Conservation (phyloP, 2,329 filamentous ascomycete genomes). For the Nothophoma quercina region DNA sequence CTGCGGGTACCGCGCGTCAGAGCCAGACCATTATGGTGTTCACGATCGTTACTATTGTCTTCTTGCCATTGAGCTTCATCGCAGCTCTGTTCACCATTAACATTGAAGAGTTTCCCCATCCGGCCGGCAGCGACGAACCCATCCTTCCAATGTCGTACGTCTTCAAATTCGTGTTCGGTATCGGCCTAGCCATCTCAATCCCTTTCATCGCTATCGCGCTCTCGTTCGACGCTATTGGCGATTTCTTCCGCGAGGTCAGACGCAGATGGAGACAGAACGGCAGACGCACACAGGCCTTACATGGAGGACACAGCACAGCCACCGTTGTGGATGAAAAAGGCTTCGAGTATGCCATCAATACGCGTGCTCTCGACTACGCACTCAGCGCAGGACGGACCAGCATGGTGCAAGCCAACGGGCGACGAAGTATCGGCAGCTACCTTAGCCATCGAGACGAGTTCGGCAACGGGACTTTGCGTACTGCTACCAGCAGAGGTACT, state of each 20-base stretch:
- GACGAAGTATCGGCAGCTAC: constrained; percentile 41
- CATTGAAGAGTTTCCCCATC: constrained; percentile 57
- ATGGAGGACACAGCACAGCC: constrained; percentile 10
- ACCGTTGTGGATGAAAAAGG: constrained; percentile 22
- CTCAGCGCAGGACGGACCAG: constrained; percentile 37
- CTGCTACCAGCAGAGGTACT: constrained; percentile 45
- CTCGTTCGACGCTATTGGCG: constrained; percentile 51
- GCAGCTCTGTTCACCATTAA: constrained; percentile 64
- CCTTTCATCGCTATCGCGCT: constrained; percentile 58
- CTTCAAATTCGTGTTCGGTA: constrained; percentile 63
- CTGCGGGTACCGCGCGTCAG: constrained; percentile 66
- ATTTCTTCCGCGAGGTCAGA: constrained; percentile 40
- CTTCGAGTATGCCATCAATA: constrained; percentile 32
- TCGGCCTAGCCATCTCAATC: constrained; percentile 62
- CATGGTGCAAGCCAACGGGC: constrained; percentile 27
- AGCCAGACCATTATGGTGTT: constrained; percentile 66
- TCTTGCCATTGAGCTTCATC: constrained; percentile 64
- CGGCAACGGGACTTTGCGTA: constrained; percentile 30
- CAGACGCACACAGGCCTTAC: neutral
- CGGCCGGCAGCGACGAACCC: constrained; percentile 34
- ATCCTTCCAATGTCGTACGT: constrained; percentile 60
- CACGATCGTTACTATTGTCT: constrained; percentile 66
- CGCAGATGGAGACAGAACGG: constrained; percentile 23
- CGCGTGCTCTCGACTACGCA: constrained; percentile 36
- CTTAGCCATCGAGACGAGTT: constrained; percentile 25